A percentile compares a stretch with the other conserved stretches of the same genome.
phyloP scores from a whole-genome alignment of 768 basidiomycete species.

The Mycena albidolilacea region DNA sequence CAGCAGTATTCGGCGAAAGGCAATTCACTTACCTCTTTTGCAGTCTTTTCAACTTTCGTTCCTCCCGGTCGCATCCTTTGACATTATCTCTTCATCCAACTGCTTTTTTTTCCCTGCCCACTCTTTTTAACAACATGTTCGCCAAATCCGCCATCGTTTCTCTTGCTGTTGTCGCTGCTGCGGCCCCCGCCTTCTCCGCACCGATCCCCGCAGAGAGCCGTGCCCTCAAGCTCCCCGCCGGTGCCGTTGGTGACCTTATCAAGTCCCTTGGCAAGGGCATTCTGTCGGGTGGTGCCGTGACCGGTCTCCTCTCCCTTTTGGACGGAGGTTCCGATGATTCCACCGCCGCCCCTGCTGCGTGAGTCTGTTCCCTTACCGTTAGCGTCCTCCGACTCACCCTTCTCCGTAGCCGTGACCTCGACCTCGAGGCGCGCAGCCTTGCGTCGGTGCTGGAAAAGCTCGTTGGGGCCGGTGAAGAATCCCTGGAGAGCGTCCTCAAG shows the following conservation, averaged over 20 bases:
- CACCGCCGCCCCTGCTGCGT: constrained; percentile 7
- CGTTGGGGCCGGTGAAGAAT: constrained; percentile 27
- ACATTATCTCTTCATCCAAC: constrained; percentile 27
- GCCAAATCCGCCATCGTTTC: constrained; percentile 30
- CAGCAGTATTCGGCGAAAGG: background rate
- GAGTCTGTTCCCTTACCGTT: background rate
- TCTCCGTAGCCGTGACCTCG: constrained; percentile 23
- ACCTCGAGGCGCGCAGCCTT: constrained; percentile 27
- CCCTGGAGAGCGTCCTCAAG: constrained; percentile 31
- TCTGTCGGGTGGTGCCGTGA: constrained; percentile 27
- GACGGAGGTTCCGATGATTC: constrained; percentile 7
- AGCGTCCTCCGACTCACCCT: background rate
- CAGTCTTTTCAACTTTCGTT: constrained; percentile 24
- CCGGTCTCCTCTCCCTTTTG: constrained; percentile 20
- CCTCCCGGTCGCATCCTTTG: constrained; percentile 28
- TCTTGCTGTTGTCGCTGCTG: constrained; percentile 20
- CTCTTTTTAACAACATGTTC: constrained; percentile 20
- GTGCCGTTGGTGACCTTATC: constrained; percentile 27
- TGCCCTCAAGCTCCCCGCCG: constrained; percentile 21
- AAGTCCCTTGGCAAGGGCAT: constrained; percentile 33
- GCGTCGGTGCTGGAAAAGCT: constrained; percentile 6
- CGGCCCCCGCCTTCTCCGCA: constrained; percentile 24
- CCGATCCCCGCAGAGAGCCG: constrained; percentile 15
- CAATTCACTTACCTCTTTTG: background rate
- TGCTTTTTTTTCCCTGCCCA: constrained; percentile 1